Conservation (phyloP, 2,329 filamentous ascomycete species). For the Colletotrichum sp. region DNA sequence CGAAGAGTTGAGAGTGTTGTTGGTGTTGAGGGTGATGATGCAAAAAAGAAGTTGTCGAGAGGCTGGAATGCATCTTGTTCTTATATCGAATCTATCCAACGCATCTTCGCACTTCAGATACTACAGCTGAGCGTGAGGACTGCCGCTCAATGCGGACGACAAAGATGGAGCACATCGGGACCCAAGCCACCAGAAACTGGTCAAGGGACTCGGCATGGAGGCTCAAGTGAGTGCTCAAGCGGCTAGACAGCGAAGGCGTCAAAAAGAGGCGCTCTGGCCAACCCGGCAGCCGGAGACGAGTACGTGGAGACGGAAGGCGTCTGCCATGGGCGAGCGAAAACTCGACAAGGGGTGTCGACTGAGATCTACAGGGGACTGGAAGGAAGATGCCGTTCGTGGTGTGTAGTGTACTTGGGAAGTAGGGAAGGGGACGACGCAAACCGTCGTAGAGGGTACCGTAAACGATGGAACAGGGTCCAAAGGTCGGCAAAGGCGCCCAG, state of each 20-base stretch:
- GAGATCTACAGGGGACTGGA: not conserved
- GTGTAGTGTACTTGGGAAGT: not conserved
- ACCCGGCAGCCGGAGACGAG: not conserved
- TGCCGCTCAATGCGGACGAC: not conserved
- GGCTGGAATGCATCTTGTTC: not conserved
- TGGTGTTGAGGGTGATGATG: not conserved
- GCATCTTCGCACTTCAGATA: not conserved
- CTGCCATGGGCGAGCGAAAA: not conserved
- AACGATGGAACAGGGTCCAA: not conserved
- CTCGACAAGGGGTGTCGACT: not conserved
- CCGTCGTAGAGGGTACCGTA: not conserved
- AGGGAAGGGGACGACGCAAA: too few species aligned
- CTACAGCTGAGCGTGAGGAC: not conserved
- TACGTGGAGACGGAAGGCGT: not conserved
- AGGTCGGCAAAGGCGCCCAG: not conserved
- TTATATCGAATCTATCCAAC: not conserved
- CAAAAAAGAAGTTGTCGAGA: not conserved
- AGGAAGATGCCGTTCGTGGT: not conserved
- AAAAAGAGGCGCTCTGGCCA: not conserved
- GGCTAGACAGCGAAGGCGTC: not conserved
- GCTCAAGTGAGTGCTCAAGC: not conserved
- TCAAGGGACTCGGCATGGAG: not conserved
- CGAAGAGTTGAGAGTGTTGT: not conserved
- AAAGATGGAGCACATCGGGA: not conserved
- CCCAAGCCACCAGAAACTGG: not conserved